A percentile compares a stretch with the other conserved stretches of the same genome.
These are phyloP conservation scores for Starmerella roubikii DNA, from an alignment of 805 yeast genomes.

Conservation along the genomic window DNA sequence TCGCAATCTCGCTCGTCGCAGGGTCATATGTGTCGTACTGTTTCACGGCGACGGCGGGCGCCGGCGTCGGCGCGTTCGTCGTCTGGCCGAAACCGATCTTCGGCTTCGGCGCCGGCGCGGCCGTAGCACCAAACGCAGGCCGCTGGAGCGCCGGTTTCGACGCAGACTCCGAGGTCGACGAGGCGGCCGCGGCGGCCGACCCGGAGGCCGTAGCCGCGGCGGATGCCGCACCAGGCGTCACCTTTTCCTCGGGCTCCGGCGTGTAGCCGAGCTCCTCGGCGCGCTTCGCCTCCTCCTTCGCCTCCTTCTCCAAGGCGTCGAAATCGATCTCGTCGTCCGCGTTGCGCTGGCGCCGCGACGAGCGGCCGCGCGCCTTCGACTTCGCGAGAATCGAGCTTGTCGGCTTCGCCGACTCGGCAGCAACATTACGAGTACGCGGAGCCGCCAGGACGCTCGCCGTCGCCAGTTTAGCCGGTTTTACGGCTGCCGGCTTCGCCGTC, in stretches of 20 bases:
- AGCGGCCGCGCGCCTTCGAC: constrained; percentile 9
- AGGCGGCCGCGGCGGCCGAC: not conserved
- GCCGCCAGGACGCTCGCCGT: constrained; percentile 7
- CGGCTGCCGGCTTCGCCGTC: constrained; percentile 18
- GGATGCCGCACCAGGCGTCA: not conserved
- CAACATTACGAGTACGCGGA: constrained; percentile 7
- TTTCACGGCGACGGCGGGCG: constrained; percentile 15
- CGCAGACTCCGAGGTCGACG: not conserved
- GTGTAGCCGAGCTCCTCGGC: constrained; percentile 31
- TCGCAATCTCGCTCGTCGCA: constrained; percentile 23
- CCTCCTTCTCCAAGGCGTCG: constrained; percentile 61
- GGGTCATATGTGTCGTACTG: constrained; percentile 36
- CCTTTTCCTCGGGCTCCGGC: constrained; percentile 22
- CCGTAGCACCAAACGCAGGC: not conserved
- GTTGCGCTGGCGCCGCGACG: constrained; percentile 20
- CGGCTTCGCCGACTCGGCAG: constrained; percentile 23
- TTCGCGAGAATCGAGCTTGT: constrained; percentile 14
- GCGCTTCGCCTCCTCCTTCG: constrained; percentile 64
- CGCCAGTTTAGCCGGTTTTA: not conserved
- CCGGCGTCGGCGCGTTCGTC: constrained; percentile 18
- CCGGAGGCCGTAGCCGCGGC: not conserved
- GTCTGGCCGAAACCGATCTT: constrained; percentile 22
- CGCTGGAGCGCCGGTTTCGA: not conserved
- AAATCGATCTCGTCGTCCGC: constrained; percentile 40
- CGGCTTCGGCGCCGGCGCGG: constrained; percentile 14